Conservation (phyloP, 129 eudicot species). For the Tagetes patula region DNA sequence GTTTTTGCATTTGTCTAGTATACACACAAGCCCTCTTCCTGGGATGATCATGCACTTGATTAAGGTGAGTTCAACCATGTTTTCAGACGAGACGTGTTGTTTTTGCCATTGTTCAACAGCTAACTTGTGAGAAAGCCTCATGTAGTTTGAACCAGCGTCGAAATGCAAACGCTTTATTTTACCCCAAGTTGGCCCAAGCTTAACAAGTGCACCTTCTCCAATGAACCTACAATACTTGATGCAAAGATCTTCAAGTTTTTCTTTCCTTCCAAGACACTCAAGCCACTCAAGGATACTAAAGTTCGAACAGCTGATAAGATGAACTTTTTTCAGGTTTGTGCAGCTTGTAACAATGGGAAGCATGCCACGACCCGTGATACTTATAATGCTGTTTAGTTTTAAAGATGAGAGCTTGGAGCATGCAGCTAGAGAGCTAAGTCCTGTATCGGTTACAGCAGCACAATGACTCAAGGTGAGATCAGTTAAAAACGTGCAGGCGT, state of each 20-base stretch:
- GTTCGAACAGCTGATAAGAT: slow-evolving; percentile 60
- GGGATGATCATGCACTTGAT: slow-evolving; percentile 70
- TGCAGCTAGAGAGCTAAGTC: slow-evolving; percentile 57
- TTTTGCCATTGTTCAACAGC: slow-evolving; percentile 62
- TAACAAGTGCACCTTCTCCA: slow-evolving; percentile 76
- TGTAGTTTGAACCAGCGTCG: slow-evolving; percentile 61
- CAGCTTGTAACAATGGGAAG: slow-evolving; percentile 60
- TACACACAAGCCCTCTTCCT: slow-evolving; percentile 81
- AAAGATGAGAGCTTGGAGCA: slow-evolving; percentile 63
- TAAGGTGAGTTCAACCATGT: slow-evolving; percentile 54
- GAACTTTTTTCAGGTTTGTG: slow-evolving; percentile 50
- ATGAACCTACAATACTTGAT: slow-evolving; percentile 67
- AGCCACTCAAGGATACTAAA: slow-evolving; percentile 73
- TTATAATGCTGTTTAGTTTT: slow-evolving; percentile 55
- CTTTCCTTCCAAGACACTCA: slow-evolving; percentile 67
- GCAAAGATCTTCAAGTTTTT: slow-evolving; percentile 60
- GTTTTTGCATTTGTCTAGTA: slow-evolving; percentile 61
- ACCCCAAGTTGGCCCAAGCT: slow-evolving; percentile 64
- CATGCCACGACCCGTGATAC: slow-evolving; percentile 75
- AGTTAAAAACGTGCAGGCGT: slow-evolving; percentile 42
- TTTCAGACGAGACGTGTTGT: slow-evolving; percentile 64
- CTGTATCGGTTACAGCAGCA: slow-evolving; percentile 66
- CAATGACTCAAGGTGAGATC: slow-evolving; percentile 74
- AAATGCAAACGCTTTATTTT: slow-evolving; percentile 55
- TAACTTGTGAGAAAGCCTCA: slow-evolving; percentile 65